These are phyloP conservation scores for Arabidopsis lyrata DNA, from an alignment of 441 rosid genomes.

Conservation along the genomic window DNA sequence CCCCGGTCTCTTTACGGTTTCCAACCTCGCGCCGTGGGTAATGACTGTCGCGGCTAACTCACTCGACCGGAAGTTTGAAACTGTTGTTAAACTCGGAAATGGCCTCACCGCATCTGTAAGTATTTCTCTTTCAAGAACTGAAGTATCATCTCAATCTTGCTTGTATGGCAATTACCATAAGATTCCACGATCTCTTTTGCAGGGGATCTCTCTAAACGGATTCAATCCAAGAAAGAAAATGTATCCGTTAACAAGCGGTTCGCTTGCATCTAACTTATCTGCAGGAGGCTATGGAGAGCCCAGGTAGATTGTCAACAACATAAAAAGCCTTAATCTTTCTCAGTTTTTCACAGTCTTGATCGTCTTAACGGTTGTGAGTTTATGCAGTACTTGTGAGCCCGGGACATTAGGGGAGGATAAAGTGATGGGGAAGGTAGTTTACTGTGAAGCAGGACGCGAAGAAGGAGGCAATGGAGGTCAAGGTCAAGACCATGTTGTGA, in stretches of 20 bases:
- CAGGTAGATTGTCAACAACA: conserved; percentile 48
- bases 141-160: not conserved
- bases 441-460: conserved; percentile 54
- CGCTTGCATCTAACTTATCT: conserved; percentile 56
- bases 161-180: conserved; percentile 21
- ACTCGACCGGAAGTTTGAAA: conserved; percentile 55
- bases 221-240: conserved; percentile 56
- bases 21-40: conserved; percentile 74
- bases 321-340: not conserved
- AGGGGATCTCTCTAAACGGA: conserved; percentile 75
- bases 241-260: conserved; percentile 73
- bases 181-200: not conserved
- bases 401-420: conserved; percentile 60
- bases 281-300: conserved; percentile 49
- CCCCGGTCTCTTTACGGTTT: conserved; percentile 46
- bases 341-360: not conserved
- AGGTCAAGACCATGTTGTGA: conserved; percentile 58
- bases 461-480: conserved; percentile 28
- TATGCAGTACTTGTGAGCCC: conserved; percentile 59
- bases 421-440: conserved; percentile 75
- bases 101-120: conserved; percentile 52
- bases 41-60: conserved; percentile 67
- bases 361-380: conserved; percentile 1
- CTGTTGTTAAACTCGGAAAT: conserved; percentile 57
- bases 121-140: not conserved